phyloP scores from a whole-genome alignment of 352 stramenopile genomes.

The Phytophthora megakarya region DNA sequence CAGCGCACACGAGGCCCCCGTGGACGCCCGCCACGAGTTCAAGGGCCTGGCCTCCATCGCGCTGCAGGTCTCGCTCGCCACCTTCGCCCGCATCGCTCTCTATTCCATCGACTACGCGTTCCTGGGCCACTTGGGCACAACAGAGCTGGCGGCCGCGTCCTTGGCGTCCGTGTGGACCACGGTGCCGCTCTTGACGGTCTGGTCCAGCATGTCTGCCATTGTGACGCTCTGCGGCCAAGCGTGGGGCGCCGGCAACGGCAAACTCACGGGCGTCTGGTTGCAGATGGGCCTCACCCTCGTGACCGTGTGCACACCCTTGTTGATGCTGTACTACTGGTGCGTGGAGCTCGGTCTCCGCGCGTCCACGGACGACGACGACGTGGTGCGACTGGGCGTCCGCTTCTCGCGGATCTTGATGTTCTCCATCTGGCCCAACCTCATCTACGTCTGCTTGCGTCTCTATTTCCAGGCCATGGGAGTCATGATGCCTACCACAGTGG shows the following conservation, averaged over 20 bases:
- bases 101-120: slow-evolving; percentile 81
- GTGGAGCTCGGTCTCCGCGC: slow-evolving; percentile 28
- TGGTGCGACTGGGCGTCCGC: slow-evolving; percentile 29
- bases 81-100: slow-evolving; percentile 69
- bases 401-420: slow-evolving; percentile 38
- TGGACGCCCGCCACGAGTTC: slow-evolving; percentile 58
- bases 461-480: slow-evolving; percentile 41
- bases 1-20: slow-evolving; percentile 25
- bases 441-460: slow-evolving; percentile 31
- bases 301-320: slow-evolving; percentile 23
- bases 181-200: slow-evolving; percentile 67
- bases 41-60: slow-evolving; percentile 63
- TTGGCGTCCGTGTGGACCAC: slow-evolving; percentile 72
- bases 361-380: slow-evolving; percentile 27
- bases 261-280: slow-evolving; percentile 69
- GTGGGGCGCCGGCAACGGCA: slow-evolving; percentile 63
- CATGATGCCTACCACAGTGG: slow-evolving; percentile 38
- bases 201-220: slow-evolving; percentile 66
- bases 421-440: slow-evolving; percentile 36
- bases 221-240: slow-evolving; percentile 78
- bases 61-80: slow-evolving; percentile 73
- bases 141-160: slow-evolving; percentile 66
- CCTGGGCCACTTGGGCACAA: slow-evolving; percentile 69
- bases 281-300: slow-evolving; percentile 58
- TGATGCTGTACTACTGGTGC: slow-evolving; percentile 41